Evolutionary conservation across 495 filamentous ascomycete species (phyloP).

Genomic region (Aspergillus affinis): DNA sequence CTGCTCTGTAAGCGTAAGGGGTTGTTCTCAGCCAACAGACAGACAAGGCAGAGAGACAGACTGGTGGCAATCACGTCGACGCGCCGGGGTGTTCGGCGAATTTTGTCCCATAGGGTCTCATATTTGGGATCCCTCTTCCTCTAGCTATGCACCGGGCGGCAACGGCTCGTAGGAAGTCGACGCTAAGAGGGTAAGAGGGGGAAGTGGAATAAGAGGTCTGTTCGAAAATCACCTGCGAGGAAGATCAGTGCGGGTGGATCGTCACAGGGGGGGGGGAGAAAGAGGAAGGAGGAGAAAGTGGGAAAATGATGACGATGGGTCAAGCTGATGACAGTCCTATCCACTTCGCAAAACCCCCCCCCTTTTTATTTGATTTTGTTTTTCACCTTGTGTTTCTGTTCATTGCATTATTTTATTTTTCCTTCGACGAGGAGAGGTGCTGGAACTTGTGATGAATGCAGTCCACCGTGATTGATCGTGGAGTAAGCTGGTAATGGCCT

Average conservation of each 20-base stretch:
- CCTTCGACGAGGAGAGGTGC: neutral
- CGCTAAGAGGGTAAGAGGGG: conserved; percentile 2
- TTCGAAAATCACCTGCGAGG: conserved; percentile 22
- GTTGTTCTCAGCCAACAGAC: neutral
- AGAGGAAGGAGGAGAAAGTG: neutral
- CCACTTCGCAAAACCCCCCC: neutral
- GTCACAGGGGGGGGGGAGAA: conserved; percentile 12
- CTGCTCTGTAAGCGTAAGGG: neutral
- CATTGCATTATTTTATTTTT: too few species aligned
- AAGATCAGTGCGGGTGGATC: conserved; percentile 22
- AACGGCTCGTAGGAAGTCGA: conserved; percentile 34
- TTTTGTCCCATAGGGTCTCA: conserved; percentile 17
- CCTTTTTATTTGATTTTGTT: neutral
- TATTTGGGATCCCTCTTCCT: conserved; percentile 33
- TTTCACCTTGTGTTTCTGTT: neutral
- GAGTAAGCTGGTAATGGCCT: too few species aligned
- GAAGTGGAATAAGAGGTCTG: neutral
- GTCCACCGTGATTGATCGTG: neutral
- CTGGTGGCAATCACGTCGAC: neutral
- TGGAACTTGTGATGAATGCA: neutral
- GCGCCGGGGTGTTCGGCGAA: conserved; percentile 6
- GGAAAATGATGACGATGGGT: neutral
- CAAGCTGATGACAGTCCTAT: neutral
- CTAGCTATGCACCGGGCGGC: conserved; percentile 11
- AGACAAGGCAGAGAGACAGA: neutral